Base-by-base conservation (phyloP, 2,329 filamentous ascomycete genomes). In the Fusarium sp. region DNA sequence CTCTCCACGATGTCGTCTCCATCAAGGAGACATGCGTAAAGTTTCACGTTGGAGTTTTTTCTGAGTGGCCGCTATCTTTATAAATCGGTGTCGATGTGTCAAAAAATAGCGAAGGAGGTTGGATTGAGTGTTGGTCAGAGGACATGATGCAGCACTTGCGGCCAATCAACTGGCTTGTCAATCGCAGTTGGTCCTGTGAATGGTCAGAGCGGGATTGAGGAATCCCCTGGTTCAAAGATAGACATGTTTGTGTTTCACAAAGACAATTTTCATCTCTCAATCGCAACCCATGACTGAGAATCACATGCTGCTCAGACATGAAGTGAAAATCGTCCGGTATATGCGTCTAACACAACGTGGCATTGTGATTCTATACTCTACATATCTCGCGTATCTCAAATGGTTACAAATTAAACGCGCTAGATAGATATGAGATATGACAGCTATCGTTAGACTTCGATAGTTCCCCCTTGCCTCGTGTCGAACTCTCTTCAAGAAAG, bases 11-110 rank as follows among this genome's bases (percentile, higher is more conserved):
- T 62, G 55, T 75, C 75, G 2, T 75, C 73, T 0, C 58, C 52
- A 41, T 79, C 75, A 23, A 78, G 37, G 17, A 76, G 70, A 55
- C 69, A 75, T 50, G 75, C 74, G 40, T 78, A 73, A 59, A 79
- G 70, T 35, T 61, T 58, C 33, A 79, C 58, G 42, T 76, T 79
- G 15, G 18, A 9, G 7, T 44, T 55, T 30, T 30, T 20, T 27
- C 13, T 26, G 18, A 3, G 15, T 3, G 18, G 27, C 15, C 6
- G 7, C 27, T 8, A 44, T 56, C 13, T 12, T 56, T 38, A 3
- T 8, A 20, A 23, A 8, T 17, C 18, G 23, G 32, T 17, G 37
- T 53, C 3, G 15, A 30, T 10, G 33, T 41, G 7, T 18, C 23
- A 14, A 37, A 13, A 27, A 17, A 10, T 2, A 40, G 18, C 15